Evolutionary conservation across 768 basidiomycete genomes (phyloP), one percentile per base, ranked within the genome.

Genomic region (Lentinula guzmanii): DNA sequence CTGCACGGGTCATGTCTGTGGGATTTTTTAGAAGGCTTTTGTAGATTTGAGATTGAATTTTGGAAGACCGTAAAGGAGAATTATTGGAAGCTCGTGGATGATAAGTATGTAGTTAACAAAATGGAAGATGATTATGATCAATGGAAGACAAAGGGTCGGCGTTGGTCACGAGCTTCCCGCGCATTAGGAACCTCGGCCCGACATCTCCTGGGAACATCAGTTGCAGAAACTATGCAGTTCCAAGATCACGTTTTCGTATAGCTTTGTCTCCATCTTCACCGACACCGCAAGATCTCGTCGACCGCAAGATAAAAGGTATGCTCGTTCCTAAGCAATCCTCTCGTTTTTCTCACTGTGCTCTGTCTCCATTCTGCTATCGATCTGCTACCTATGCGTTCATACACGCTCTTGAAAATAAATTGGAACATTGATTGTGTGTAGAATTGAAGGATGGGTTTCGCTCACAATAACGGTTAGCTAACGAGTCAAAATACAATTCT

Each of bases 391-490:
- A 15, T 16, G 13, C 13, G 16, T 5, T 5, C 3, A 43, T 16
- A 3, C 42, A 16, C 42, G 5, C 24, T 50, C 4, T 50, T 31
- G 48, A 24, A 21, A 21, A 31, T 7, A 50, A 24, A 8, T 24
- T 28, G 18, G 42, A 43, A 43, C 42, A 43, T 18, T 50, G 21
- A 50, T 52, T 15, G 31, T 16, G 34, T 65, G 55, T 66, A 84
- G 81, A 79, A 68, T 34, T 79, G 77, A 77, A 74, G 71, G 68
- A 91, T 90, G 89, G 89, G 87, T 84, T 89, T 90, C 74, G 79
- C 76, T 66, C 83, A 87, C 79, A 90, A 90, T 78, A 91, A 91
- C 85, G 88, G 86, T 87, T 48, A 69, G 84, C 74, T n/a, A 35
- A 10, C 53, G 51, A 21, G 28, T 53, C 57, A 24, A 18, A 46